Evolutionary conservation across 176 grass and related monocot species (phyloP).

Genomic region (Saccharum spontaneum): DNA sequence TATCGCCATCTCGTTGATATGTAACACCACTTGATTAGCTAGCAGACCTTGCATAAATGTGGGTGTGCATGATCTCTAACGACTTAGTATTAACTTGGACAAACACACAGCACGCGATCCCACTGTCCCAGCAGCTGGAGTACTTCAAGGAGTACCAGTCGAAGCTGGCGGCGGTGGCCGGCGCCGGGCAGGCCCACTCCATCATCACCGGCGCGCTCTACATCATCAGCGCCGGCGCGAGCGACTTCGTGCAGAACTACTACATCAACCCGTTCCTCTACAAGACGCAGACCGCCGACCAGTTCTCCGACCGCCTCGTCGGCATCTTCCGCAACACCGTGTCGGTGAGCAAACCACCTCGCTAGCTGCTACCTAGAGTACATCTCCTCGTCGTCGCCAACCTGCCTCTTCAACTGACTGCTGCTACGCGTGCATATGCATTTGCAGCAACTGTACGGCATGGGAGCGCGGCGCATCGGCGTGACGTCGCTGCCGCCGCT

Average conservation of each 20-base stretch:
- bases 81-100: too few species aligned
- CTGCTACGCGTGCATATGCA: too few species aligned
- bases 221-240: constrained; percentile 71
- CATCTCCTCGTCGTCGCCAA: too few species aligned
- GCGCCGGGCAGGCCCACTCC: constrained; percentile 42
- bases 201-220: constrained; percentile 69
- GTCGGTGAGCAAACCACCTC: constrained; percentile 33
- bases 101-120: constrained; percentile 64
- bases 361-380: too few species aligned
- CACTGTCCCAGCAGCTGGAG: constrained; percentile 75
- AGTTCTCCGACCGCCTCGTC: constrained; percentile 70
- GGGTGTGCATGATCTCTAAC: neutral
- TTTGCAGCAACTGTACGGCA: constrained; percentile 59
- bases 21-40: too few species aligned
- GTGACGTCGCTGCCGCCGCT: constrained; percentile 83
- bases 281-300: constrained; percentile 67
- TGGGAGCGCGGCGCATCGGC: constrained; percentile 79
- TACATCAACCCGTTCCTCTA: constrained; percentile 85
- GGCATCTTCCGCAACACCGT: constrained; percentile 60
- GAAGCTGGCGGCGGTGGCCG: constrained; percentile 58
- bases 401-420: too few species aligned
- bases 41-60: too few species aligned
- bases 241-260: constrained; percentile 94
- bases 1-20: too few species aligned
- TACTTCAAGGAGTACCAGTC: constrained; percentile 83